Conservation (phyloP, 345 rosid genomes). For the Heritiera littoralis region DNA sequence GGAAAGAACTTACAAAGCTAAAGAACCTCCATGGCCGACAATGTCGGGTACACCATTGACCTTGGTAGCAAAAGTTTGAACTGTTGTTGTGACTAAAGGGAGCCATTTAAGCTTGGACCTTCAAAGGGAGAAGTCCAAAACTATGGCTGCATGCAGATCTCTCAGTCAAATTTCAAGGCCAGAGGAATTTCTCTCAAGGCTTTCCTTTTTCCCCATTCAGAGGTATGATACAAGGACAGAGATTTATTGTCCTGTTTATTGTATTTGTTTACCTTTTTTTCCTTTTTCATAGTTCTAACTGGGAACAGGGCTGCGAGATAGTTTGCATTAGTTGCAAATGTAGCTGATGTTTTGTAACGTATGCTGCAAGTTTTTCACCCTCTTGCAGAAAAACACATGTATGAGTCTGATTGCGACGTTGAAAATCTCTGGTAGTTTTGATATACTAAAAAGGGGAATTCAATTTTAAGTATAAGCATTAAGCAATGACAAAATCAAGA, state of each 20-base stretch:
- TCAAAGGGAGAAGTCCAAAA: background rate
- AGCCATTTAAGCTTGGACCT: background rate
- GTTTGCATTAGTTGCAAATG: constrained; percentile 3
- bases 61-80: background rate
- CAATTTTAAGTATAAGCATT: background rate
- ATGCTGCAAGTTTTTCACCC: background rate
- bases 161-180: background rate
- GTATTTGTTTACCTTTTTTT: background rate
- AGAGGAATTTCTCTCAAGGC: background rate
- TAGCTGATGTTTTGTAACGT: background rate
- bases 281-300: background rate
- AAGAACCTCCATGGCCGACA: constrained; percentile 70
- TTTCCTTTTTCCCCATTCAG: background rate
- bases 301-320: background rate
- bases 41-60: constrained; percentile 57
- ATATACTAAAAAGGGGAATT: background rate
- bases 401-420: background rate
- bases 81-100: background rate
- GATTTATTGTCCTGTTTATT: background rate
- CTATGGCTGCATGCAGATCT: background rate
- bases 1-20: constrained; percentile 78
- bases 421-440: background rate
- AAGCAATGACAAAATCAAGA: no score
- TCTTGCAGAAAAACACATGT: background rate
- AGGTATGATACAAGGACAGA: background rate